Evolutionary conservation across 352 stramenopile genomes (phyloP).

Genomic region (Globisporangium acanthophoron): DNA sequence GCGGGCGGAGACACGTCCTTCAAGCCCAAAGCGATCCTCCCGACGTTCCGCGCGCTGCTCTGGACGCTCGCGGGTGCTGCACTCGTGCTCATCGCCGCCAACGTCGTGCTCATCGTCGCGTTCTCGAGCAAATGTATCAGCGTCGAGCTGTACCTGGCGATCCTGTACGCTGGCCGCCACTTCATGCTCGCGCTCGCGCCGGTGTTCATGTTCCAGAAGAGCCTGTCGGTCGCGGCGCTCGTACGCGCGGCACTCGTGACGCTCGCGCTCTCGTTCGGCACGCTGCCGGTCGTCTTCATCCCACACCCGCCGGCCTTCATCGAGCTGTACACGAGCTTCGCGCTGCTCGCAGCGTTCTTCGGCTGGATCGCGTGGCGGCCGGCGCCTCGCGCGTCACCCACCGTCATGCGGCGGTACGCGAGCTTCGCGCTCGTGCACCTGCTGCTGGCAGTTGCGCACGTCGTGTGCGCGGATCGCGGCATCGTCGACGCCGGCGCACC

Average conservation of each 20-base stretch:
- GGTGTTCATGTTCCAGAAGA: slow-evolving; percentile 60
- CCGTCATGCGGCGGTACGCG: slow-evolving; percentile 34
- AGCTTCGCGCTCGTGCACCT: slow-evolving; percentile 44
- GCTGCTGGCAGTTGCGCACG: slow-evolving; percentile 32
- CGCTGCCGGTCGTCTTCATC: slow-evolving; percentile 14
- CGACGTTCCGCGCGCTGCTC: slow-evolving; percentile 54
- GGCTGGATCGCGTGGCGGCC: slow-evolving; percentile 15
- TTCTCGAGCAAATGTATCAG: slow-evolving; percentile 24
- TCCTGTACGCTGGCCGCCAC: slow-evolving; percentile 50
- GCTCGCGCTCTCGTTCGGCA: slow-evolving; percentile 29
- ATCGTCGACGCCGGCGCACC: slow-evolving; percentile 44
- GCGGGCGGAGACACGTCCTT: slow-evolving; percentile 31
- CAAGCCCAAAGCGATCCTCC: slow-evolving; percentile 52
- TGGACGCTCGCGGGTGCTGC: slow-evolving; percentile 29
- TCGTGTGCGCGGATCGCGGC: slow-evolving; percentile 32
- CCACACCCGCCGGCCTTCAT: neutral
- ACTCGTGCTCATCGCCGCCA: slow-evolving; percentile 26
- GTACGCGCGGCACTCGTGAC: slow-evolving; percentile 12
- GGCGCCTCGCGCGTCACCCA: slow-evolving; percentile 14
- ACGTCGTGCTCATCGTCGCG: slow-evolving; percentile 34
- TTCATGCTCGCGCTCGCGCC: slow-evolving; percentile 54
- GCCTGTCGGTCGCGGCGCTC: slow-evolving; percentile 31
- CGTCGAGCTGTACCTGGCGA: slow-evolving; percentile 7
- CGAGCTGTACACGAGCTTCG: slow-evolving; percentile 11
- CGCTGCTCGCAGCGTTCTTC: slow-evolving; percentile 5